Conservation (phyloP, 805 yeast species). For the Ogataea henricii region DNA sequence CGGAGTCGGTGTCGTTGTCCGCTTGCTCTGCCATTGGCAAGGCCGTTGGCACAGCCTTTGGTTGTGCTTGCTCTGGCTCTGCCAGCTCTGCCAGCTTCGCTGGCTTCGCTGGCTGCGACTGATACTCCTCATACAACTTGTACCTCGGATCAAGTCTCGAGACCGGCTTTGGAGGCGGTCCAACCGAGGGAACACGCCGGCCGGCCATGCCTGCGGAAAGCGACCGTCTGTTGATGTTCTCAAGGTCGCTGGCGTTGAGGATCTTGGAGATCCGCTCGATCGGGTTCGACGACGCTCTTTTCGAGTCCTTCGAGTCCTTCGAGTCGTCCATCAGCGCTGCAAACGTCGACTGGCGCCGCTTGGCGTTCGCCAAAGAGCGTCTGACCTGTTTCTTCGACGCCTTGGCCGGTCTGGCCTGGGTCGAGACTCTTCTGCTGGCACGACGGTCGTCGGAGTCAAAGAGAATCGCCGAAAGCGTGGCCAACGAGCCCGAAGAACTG, state of each 20-base stretch:
- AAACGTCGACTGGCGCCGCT: conserved; percentile 24
- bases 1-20: conserved; percentile 4
- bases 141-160: conserved; percentile 60
- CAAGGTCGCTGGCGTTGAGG: conserved; percentile 48
- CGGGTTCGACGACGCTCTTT: conserved; percentile 35
- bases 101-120: no score
- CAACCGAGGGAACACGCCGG: conserved; percentile 22
- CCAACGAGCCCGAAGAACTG: conserved; percentile 47
- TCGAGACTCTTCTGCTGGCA: conserved; percentile 13
- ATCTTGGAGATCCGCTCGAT: conserved; percentile 39
- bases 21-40: neutral
- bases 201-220: conserved; percentile 40
- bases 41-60: conserved; percentile 32
- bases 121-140: conserved; percentile 49
- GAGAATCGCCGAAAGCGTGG: conserved; percentile 49
- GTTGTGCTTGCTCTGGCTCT: conserved; percentile 36
- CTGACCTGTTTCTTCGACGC: conserved; percentile 15
- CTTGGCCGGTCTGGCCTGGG: conserved; percentile 7
- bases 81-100: no score
- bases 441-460: conserved; percentile 26
- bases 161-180: conserved; percentile 54
- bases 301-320: conserved; percentile 27
- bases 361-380: conserved; percentile 23
- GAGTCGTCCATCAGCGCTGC: conserved; percentile 19
- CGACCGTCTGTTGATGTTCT: conserved; percentile 45